phyloP scores from a whole-genome alignment of 768 basidiomycete genomes.

The Rhodotorula toruloides region DNA sequence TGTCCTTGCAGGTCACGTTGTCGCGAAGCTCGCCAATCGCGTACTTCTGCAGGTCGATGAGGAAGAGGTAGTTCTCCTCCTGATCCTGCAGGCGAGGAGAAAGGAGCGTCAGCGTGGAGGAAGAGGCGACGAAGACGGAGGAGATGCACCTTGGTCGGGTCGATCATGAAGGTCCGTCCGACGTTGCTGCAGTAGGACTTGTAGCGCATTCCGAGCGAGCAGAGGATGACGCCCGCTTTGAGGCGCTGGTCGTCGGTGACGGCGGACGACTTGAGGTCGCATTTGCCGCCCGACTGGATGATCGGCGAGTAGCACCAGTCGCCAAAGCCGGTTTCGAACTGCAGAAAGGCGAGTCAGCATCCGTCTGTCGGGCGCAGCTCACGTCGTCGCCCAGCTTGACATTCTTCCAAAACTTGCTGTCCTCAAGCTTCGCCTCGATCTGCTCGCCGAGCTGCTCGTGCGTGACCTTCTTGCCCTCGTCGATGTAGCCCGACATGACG shows the following conservation, averaged over 20 bases:
- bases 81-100: slow-evolving; percentile 61
- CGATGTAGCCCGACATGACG: slow-evolving; percentile 83
- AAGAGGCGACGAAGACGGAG: neutral
- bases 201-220: slow-evolving; percentile 82
- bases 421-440: slow-evolving; percentile 84
- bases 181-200: slow-evolving; percentile 89
- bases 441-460: slow-evolving; percentile 80
- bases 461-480: slow-evolving; percentile 81
- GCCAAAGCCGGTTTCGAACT: slow-evolving; percentile 83
- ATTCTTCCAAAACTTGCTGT: slow-evolving; percentile 83
- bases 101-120: neutral
- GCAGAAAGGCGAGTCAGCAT: too few species aligned
- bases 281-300: slow-evolving; percentile 87
- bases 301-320: slow-evolving; percentile 95
- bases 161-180: slow-evolving; percentile 89
- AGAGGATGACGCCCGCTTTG: slow-evolving; percentile 78
- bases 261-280: slow-evolving; percentile 80
- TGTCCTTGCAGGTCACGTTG: slow-evolving; percentile 66
- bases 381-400: slow-evolving; percentile 67
- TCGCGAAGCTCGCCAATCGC: slow-evolving; percentile 71
- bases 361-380: too few species aligned
- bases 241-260: slow-evolving; percentile 78
- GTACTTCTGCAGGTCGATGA: slow-evolving; percentile 71
- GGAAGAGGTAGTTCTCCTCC: slow-evolving; percentile 76
- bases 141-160: slow-evolving; percentile 68